phyloP scores from a whole-genome alignment of 306 rosid species.

The Medicago lupulina region DNA sequence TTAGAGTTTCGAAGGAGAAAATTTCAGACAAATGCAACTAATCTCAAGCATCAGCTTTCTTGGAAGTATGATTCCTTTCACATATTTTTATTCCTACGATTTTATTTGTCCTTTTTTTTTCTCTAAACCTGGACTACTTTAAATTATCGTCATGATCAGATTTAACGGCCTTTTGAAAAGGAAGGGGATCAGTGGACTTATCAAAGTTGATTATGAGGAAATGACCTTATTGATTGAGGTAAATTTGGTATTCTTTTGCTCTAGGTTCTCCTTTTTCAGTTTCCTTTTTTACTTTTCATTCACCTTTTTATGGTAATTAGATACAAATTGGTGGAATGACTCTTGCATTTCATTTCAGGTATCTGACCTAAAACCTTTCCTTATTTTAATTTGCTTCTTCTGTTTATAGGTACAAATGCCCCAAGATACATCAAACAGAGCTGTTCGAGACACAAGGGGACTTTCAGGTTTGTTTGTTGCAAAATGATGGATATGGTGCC shows the following conservation, averaged over 20 bases:
- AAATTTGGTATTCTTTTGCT: conserved; percentile 37
- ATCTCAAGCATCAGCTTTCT: conserved; percentile 71
- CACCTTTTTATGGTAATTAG: not conserved
- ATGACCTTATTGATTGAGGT: conserved; percentile 82
- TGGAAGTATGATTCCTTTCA: conserved; percentile 71
- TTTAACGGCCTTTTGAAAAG: conserved; percentile 76
- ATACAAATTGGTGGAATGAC: not conserved
- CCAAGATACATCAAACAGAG: conserved; percentile 81
- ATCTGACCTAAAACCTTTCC: not conserved
- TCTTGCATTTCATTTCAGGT: conserved; percentile 29
- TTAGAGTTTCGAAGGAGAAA: conserved; percentile 57
- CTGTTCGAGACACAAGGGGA: conserved; percentile 83
- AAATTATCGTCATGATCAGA: conserved; percentile 48
- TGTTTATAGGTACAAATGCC: conserved; percentile 83
- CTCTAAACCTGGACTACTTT: conserved; percentile 7
- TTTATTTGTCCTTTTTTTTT: not conserved
- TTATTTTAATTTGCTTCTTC: not conserved
- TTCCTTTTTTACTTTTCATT: not conserved
- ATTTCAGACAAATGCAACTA: conserved; percentile 64
- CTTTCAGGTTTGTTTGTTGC: conserved; percentile 74
- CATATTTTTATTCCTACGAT: not conserved
- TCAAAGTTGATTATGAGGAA: conserved; percentile 66
- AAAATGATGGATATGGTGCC: conserved; percentile 28
- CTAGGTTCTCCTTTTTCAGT: not conserved
- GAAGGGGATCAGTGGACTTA: conserved; percentile 86